Percentiles rank a stretch among this genome's conserved stretches.
Evolutionary conservation across 495 filamentous ascomycete genomes (phyloP).

Genomic region (Penicillium daleae): DNA sequence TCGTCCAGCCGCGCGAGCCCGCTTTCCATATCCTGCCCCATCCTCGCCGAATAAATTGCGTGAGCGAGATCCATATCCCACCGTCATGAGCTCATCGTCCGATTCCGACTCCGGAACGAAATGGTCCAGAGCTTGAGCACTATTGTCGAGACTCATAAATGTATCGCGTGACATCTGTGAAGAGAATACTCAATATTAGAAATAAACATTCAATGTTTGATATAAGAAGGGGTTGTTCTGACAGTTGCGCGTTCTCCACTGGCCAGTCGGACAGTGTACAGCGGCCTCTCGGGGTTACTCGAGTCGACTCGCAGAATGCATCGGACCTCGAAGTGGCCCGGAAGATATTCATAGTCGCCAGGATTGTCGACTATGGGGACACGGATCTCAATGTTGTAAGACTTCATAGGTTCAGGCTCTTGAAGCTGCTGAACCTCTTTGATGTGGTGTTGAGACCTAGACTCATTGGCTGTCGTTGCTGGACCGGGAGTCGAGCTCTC

Average conservation of each 20-base stretch:
- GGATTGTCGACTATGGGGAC: conserved; percentile 42
- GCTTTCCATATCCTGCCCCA: conserved; percentile 9
- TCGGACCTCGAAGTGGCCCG: conserved; percentile 48
- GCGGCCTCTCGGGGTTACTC: conserved; percentile 25
- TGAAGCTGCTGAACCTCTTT: background rate
- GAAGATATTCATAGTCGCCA: conserved; percentile 53
- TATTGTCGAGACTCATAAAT: conserved; percentile 40
- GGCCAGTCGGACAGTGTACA: conserved; percentile 50
- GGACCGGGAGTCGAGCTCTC: background rate
- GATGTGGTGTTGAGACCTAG: background rate
- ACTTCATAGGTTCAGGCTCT: background rate
- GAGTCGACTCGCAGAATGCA: conserved; percentile 43
- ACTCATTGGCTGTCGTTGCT: background rate
- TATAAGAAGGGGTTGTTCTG: conserved; percentile 18
- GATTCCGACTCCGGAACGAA: conserved; percentile 26
- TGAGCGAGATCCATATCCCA: background rate
- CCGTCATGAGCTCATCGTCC: conserved; percentile 20
- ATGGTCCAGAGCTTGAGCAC: conserved; percentile 31
- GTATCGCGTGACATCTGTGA: conserved; percentile 32
- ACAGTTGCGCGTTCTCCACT: conserved; percentile 53
- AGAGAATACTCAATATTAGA: conserved; percentile 16
- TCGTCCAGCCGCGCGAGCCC: background rate
- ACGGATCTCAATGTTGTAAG: conserved; percentile 33
- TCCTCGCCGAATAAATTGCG: conserved; percentile 10
- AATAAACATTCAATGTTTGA: conserved; percentile 4